phyloP scores from a whole-genome alignment of 2,329 filamentous ascomycete species.

The Fusarium goolgardi region DNA sequence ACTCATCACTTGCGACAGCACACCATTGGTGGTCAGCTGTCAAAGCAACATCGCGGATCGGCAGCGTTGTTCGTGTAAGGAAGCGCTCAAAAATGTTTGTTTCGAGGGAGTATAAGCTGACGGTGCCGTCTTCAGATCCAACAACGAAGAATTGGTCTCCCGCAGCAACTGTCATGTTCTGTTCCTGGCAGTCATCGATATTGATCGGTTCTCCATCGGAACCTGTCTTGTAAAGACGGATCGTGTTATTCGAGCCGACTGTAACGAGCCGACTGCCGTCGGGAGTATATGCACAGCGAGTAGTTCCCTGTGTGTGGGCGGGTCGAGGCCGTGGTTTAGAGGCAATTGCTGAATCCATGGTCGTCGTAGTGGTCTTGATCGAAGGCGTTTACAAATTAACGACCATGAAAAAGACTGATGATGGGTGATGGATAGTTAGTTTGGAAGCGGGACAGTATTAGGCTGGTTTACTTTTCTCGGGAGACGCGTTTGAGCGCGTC shows the following conservation, averaged over 20 bases:
- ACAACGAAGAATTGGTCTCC: conserved; percentile 86
- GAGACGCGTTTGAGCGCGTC: conserved; percentile 58
- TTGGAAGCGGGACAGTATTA: conserved; percentile 12
- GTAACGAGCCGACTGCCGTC: conserved; percentile 89
- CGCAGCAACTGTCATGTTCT: conserved; percentile 82
- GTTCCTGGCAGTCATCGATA: conserved; percentile 90
- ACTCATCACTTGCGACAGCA: conserved; percentile 95
- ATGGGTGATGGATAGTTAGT: conserved; percentile 21
- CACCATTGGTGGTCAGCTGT: conserved; percentile 87
- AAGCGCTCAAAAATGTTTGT: conserved; percentile 81
- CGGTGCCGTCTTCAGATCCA: conserved; percentile 94
- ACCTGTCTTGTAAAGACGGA: conserved; percentile 90
- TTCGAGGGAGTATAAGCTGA: conserved; percentile 88
- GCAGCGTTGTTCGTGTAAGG: conserved; percentile 84
- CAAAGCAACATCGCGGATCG: conserved; percentile 86
- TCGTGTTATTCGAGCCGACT: conserved; percentile 91
- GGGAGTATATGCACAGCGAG: conserved; percentile 88
- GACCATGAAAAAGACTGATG: conserved; percentile 25
- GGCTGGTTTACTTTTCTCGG: conserved; percentile 27
- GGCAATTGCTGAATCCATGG: conserved; percentile 51
- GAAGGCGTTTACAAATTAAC: conserved; percentile 3
- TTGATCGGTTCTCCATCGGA: conserved; percentile 93
- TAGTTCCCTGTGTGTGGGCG: conserved; percentile 86
- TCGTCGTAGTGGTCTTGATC: conserved; percentile 6
- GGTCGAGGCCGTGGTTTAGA: conserved; percentile 70